Evolutionary conservation across 345 rosid genomes (phyloP).

Genomic region (Moricandia arvensis): DNA sequence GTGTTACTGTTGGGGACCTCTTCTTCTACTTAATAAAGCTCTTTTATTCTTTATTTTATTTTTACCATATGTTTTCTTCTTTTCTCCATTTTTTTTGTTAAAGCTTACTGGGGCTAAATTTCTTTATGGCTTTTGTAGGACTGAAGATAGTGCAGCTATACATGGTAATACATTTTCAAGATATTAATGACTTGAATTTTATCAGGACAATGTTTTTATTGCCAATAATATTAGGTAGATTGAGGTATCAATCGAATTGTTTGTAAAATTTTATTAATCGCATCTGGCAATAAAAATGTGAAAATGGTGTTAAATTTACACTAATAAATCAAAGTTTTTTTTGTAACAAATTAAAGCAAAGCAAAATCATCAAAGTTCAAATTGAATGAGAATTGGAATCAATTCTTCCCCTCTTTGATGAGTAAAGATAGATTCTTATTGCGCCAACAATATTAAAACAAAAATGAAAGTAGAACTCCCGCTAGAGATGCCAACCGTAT

Average conservation of each 20-base stretch:
- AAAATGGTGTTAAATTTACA: conserved; percentile 13
- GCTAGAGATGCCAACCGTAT: conserved; percentile 43
- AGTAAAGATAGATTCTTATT: conserved; percentile 47
- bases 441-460: conserved; percentile 35
- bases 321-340: neutral
- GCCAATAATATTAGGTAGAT: neutral
- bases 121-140: conserved; percentile 70
- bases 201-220: neutral
- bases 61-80: conserved; percentile 33
- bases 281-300: neutral
- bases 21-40: conserved; percentile 38
- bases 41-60: conserved; percentile 34
- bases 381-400: conserved; percentile 52
- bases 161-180: conserved; percentile 34
- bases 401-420: conserved; percentile 80
- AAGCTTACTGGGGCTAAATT: conserved; percentile 49
- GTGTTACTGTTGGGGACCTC: conserved; percentile 54
- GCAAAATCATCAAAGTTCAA: conserved; percentile 29
- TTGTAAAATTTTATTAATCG: neutral
- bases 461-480: conserved; percentile 36
- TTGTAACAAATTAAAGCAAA: neutral
- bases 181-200: neutral
- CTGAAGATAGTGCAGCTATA: conserved; percentile 65
- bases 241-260: neutral
- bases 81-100: conserved; percentile 29